Percentiles rank a stretch among this genome's conserved stretches.
phyloP scores from a whole-genome alignment of 345 rosid genomes.

The Aquilaria sinensis region DNA sequence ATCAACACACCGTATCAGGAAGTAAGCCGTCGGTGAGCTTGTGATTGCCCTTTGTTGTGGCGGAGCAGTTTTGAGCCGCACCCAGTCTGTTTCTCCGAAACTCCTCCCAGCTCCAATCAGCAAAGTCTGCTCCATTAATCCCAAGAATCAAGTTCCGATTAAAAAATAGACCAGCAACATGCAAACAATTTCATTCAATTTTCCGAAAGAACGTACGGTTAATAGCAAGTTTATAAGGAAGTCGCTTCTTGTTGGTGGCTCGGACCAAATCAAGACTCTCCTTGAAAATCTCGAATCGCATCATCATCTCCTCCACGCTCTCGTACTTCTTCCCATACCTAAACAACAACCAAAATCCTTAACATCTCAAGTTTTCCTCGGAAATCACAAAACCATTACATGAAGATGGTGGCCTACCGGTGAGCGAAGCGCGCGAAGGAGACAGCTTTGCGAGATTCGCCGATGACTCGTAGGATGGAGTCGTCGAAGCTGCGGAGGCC shows the following conservation, averaged over 20 bases:
- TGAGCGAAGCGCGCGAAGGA: slow-evolving; percentile 72
- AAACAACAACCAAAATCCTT: not conserved
- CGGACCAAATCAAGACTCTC: slow-evolving; percentile 70
- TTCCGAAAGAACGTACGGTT: slow-evolving; percentile 42
- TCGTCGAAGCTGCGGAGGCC: slow-evolving; percentile 47
- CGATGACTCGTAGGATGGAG: slow-evolving; percentile 49
- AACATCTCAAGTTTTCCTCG: not conserved
- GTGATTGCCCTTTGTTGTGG: slow-evolving; percentile 75
- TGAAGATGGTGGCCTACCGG: slow-evolving; percentile 28
- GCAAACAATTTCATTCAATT: not conserved
- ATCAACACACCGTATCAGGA: slow-evolving; percentile 43
- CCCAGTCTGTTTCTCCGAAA: slow-evolving; percentile 75
- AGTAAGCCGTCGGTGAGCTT: slow-evolving; percentile 51
- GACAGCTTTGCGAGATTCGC: slow-evolving; percentile 47
- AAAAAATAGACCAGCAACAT: not conserved
- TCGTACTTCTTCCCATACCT: slow-evolving; percentile 76
- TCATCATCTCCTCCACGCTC: slow-evolving; percentile 62
- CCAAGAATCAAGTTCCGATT: slow-evolving; percentile 5
- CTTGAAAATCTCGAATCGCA: slow-evolving; percentile 62
- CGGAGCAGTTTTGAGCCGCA: slow-evolving; percentile 98
- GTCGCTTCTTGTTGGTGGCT: slow-evolving; percentile 59
- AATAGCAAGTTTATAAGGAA: slow-evolving; percentile 62
- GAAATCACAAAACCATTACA: not conserved
- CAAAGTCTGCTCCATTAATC: slow-evolving; percentile 48
- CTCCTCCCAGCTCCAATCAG: slow-evolving; percentile 96